Percentiles rank a stretch among this genome's conserved stretches.
Conservation (phyloP, 331 rosid genomes). For the Phaseolus coccineus region DNA sequence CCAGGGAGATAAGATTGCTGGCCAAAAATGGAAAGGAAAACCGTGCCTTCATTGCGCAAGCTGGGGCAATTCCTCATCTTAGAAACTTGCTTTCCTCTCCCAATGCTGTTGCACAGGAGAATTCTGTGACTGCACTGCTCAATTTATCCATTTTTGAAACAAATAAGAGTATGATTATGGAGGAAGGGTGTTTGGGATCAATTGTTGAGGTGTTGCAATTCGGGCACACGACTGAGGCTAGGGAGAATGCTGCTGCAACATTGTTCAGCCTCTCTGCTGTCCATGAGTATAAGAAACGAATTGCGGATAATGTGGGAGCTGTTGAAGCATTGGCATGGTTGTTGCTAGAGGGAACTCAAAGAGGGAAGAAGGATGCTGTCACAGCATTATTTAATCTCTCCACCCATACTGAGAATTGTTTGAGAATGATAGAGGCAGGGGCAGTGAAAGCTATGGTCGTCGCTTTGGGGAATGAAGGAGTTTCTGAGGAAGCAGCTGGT, state of each 20-base stretch:
- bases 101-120: conserved; percentile 79
- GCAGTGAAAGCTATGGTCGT: conserved; percentile 74
- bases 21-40: conserved; percentile 88
- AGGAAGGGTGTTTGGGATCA: conserved; percentile 73
- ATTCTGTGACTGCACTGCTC: conserved; percentile 88
- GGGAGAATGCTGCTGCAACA: conserved; percentile 96
- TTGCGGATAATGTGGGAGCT: conserved; percentile 75
- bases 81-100: conserved; percentile 62
- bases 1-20: conserved; percentile 77
- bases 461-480: conserved; percentile 76
- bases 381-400: conserved; percentile 83
- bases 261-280: conserved; percentile 89
- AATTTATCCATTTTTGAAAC: conserved; percentile 78
- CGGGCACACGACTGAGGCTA: conserved; percentile 81
- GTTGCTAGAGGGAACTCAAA: conserved; percentile 71
- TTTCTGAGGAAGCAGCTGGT: conserved; percentile 90
- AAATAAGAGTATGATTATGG: conserved; percentile 80
- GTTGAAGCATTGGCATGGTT: conserved; percentile 79
- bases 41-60: conserved; percentile 84
- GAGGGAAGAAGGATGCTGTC: conserved; percentile 92
- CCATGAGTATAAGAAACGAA: conserved; percentile 79
- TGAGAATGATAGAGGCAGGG: conserved; percentile 71
- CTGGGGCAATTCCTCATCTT: conserved; percentile 87
- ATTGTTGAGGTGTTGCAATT: conserved; percentile 72
- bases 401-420: conserved; percentile 76